Base-by-base conservation (phyloP, 106 monocot genomes). In the Acanthochlamys bracteata region DNA sequence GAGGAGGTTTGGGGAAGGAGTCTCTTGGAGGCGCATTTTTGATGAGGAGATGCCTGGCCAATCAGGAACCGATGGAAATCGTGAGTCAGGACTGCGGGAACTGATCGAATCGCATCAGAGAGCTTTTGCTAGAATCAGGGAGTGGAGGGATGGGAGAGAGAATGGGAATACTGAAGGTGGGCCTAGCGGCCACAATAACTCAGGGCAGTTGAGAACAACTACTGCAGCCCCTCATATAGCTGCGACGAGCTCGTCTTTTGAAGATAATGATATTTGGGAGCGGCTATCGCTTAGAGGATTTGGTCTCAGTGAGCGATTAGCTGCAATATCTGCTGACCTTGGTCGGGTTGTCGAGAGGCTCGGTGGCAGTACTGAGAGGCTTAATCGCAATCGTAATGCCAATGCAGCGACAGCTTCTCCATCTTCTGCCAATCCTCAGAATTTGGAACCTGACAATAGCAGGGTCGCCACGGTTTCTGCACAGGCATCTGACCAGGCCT, bases 401-500 rank as follows among this genome's bases (percentile, higher is more conserved):
- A 81, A 22, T 54, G 25, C 68, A 61, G 80, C 20, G 1, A 22
- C 63, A 53, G 63, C 69, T 1, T 73, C 85, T 12, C 59, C 75
- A 59, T 78, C 78, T 9, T 63, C 89, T 45, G 56, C 51, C 14
- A 76, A 75, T 49, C 77, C 65, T 19, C 41, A 61, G 7, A 76
- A 61, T 62, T 53, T 71, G 1, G 84, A 82, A n/a, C 66, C 45
- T 16, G 53, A 56, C 3, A 24, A 41, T 7, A 46, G 20, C 63
- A 72, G 67, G 64, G 41, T 16, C 23, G 70, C 71, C 73, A 70
- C 55, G 24, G 82, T 64, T 16, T 53, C 47, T 15, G 41, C 73
- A 20, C 47, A 76, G 27, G 74, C 67, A 27, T 75, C 81, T 1
- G 89, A 89, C 71, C 89, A 86, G 67, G 79, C 77, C 14, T 89